These are phyloP conservation scores for Metschnikowia santaceciliae DNA, from an alignment of 805 yeast species.

Conservation along the genomic window DNA sequence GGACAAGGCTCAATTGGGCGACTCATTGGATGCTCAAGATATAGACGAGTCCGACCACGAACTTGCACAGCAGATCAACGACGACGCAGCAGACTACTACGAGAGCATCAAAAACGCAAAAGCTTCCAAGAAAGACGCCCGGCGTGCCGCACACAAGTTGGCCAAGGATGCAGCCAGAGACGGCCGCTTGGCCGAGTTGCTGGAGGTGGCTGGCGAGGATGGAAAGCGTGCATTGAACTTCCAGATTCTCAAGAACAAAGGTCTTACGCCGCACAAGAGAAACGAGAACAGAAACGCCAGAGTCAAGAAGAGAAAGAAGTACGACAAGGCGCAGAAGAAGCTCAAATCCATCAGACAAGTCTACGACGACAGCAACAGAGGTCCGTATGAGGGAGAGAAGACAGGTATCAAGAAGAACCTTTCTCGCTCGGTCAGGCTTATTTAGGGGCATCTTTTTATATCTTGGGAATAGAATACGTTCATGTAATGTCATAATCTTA, in stretches of 20 bases:
- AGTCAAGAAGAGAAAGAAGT: constrained; percentile 97
- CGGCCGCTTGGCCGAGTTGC: constrained; percentile 73
- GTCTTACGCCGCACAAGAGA: constrained; percentile 87
- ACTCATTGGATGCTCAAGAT: constrained; percentile 52
- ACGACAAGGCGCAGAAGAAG: constrained; percentile 91
- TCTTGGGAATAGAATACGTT: too few species aligned
- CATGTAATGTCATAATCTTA: not conserved
- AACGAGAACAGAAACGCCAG: constrained; percentile 94
- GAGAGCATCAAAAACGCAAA: constrained; percentile 48
- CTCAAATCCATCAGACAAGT: constrained; percentile 87
- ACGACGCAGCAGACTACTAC: constrained; percentile 54
- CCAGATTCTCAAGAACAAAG: constrained; percentile 94
- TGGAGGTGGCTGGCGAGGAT: constrained; percentile 62
- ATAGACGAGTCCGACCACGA: constrained; percentile 45
- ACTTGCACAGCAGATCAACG: constrained; percentile 39
- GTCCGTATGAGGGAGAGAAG: constrained; percentile 86
- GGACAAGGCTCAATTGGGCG: constrained; percentile 50
- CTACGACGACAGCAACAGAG: constrained; percentile 63
- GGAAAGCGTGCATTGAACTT: constrained; percentile 95
- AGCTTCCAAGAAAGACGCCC: constrained; percentile 45
- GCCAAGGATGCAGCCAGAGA: constrained; percentile 80
- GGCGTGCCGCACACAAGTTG: constrained; percentile 59
- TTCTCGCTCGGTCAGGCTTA: constrained; percentile 78
- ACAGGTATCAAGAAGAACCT: constrained; percentile 96
- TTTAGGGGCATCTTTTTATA: not conserved